Evolutionary conservation across 257 asterid genomes (phyloP).

Genomic region (Oldenlandia corymbosa): DNA sequence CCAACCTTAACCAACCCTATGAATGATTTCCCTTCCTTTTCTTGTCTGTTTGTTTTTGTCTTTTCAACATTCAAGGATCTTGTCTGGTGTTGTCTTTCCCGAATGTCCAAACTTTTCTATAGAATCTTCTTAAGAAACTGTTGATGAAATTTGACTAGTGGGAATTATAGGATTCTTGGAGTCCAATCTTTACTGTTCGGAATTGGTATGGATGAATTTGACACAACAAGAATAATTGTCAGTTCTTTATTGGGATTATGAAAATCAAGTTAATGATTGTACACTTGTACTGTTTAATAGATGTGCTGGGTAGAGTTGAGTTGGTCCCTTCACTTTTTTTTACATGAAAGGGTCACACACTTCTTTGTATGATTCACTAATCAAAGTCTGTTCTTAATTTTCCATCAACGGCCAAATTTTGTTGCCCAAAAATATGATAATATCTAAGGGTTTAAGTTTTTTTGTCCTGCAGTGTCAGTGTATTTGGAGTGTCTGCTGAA

Average conservation of each 20-base stretch:
- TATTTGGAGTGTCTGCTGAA: slow-evolving; percentile 93
- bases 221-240: too few species aligned
- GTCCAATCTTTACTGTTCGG: neutral
- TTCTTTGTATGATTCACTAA: neutral
- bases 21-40: neutral
- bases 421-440: neutral
- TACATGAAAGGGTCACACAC: neutral
- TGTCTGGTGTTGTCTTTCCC: too few species aligned
- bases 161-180: neutral
- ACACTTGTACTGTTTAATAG: neutral
- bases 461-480: slow-evolving; percentile 60
- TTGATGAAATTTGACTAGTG: neutral
- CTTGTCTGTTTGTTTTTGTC: too few species aligned
- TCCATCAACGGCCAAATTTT: too few species aligned
- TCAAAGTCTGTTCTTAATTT: neutral
- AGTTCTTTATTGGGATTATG: too few species aligned
- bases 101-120: neutral
- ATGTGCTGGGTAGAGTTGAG: neutral
- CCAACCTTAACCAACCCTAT: neutral
- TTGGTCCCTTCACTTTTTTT: neutral
- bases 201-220: neutral
- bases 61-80: neutral
- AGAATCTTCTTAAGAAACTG: neutral
- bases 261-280: neutral
- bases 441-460: slow-evolving; percentile 2